Conservation (phyloP, 225 moss, liverwort and hornwort species). For the Asterella californica region DNA sequence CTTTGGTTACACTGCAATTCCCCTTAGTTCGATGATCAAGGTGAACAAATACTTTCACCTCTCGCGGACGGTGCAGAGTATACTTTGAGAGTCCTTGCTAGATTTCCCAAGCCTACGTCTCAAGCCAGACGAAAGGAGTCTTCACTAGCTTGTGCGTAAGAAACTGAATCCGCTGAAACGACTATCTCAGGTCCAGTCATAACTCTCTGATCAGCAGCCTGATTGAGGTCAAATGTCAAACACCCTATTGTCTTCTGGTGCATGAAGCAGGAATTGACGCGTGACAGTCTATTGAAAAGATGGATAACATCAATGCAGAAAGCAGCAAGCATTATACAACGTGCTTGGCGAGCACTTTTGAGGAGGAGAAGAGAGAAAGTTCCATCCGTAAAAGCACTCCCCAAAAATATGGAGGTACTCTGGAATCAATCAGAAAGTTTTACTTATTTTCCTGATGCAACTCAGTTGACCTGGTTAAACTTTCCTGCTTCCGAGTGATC, state of each 20-base stretch:
- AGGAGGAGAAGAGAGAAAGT: slow-evolving; percentile 31
- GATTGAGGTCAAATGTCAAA: slow-evolving; percentile 14
- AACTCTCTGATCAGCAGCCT: slow-evolving; percentile 5
- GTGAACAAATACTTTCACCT: neutral
- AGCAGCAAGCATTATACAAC: slow-evolving; percentile 55
- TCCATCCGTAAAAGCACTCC: slow-evolving; percentile 24
- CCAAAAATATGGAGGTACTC: slow-evolving; percentile 50
- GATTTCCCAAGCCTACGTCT: neutral
- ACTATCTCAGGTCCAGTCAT: neutral
- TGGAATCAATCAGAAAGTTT: neutral
- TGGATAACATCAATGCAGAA: slow-evolving; percentile 45
- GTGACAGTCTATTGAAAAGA: slow-evolving; percentile 30
- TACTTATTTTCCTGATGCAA: neutral
- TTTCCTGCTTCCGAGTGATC: neutral
- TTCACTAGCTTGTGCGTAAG: neutral
- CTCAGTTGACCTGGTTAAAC: neutral
- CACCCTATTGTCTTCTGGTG: slow-evolving; percentile 10
- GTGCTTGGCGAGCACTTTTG: slow-evolving; percentile 43
- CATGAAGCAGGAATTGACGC: slow-evolving; percentile 35
- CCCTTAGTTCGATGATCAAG: neutral
- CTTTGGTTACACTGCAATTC: neutral
- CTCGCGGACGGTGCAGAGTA: neutral
- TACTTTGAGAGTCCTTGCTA: neutral
- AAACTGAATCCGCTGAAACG: neutral
- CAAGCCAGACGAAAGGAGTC: neutral